Evolutionary conservation across 257 asterid genomes (phyloP).

Genomic region (Plectranthus barbatus): DNA sequence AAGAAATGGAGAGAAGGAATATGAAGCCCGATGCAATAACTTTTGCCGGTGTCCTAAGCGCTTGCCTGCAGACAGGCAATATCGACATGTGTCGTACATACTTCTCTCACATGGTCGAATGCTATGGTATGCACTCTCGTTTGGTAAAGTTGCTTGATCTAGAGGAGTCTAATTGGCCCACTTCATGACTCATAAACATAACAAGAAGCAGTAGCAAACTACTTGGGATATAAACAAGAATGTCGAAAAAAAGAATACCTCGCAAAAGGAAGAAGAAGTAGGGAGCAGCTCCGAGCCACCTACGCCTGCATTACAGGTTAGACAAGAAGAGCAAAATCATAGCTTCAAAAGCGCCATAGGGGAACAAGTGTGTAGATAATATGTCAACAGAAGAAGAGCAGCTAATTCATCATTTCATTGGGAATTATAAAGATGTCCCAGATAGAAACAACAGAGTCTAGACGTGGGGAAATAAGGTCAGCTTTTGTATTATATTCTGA

Average conservation of each 20-base stretch:
- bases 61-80: conserved; percentile 29
- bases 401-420: not conserved
- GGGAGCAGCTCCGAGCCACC: not conserved
- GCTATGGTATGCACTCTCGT: conserved; percentile 24
- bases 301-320: not conserved
- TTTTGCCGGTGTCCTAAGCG: conserved; percentile 31
- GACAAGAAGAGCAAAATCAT: not conserved
- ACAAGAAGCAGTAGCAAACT: not conserved
- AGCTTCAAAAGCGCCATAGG: not conserved
- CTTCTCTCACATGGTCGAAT: conserved; percentile 30
- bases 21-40: conserved; percentile 39
- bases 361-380: no score
- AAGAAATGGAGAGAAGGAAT: conserved; percentile 35
- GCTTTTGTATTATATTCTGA: conserved; percentile 16
- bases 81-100: conserved; percentile 28
- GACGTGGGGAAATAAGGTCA: not conserved
- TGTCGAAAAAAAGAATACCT: no score
- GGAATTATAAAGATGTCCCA: not conserved
- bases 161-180: not conserved
- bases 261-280: not conserved
- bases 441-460: not conserved
- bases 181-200: not conserved
- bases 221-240: not conserved
- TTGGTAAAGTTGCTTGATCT: conserved; percentile 10
- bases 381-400: not conserved